phyloP scores from a whole-genome alignment of 352 stramenopile genomes.

The Globisporangium nagaii region DNA sequence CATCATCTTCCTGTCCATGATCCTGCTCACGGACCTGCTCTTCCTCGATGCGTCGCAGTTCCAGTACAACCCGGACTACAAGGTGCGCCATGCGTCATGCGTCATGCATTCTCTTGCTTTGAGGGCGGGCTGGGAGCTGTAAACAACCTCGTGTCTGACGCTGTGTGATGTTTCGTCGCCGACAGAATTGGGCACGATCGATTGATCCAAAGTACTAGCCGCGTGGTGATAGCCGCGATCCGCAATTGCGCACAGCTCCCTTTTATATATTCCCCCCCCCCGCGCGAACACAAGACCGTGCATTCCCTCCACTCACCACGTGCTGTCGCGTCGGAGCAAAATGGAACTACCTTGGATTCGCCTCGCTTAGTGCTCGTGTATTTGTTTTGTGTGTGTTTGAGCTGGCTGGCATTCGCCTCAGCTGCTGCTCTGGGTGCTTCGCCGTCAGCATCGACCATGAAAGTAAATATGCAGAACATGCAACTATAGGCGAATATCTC shows the following conservation, averaged over 20 bases:
- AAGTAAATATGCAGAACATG: no score
- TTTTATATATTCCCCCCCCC: conserved; percentile 1
- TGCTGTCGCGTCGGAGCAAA: no score
- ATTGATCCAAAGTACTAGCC: conserved; percentile 73
- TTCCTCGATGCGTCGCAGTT: conserved; percentile 74
- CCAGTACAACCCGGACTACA: conserved; percentile 83
- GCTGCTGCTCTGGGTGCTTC: no score
- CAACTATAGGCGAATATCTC: no score
- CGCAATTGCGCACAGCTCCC: no score
- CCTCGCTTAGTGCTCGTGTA: no score
- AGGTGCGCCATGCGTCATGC: conserved; percentile 26
- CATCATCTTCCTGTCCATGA: conserved; percentile 69
- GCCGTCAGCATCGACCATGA: no score
- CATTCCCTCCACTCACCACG: background rate
- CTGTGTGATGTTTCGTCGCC: background rate
- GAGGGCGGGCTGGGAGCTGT: no score
- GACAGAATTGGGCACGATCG: conserved; percentile 69
- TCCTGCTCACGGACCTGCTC: conserved; percentile 64
- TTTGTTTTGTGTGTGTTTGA: background rate
- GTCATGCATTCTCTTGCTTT: background rate
- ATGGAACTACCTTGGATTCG: conserved; percentile 3
- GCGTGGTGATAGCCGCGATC: no score
- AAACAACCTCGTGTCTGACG: background rate
- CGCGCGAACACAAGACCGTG: no score
- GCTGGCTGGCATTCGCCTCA: no score